Evolutionary conservation across 2,329 filamentous ascomycete species (phyloP), one percentile per base, ranked within the genome.

Genomic region (Dothistroma septosporum): DNA sequence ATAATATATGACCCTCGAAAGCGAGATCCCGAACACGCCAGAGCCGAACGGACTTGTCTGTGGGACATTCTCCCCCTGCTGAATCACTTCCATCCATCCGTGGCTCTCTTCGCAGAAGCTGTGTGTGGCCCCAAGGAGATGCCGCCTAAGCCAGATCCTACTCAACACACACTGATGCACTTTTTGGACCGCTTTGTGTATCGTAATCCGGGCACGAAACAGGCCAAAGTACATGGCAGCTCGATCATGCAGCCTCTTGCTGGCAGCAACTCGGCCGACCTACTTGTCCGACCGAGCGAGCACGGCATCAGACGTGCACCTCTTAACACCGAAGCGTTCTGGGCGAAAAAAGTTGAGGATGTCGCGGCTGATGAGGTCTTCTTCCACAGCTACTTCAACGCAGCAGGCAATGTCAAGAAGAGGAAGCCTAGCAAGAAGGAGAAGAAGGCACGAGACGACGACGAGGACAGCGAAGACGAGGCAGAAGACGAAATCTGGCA

Each of bases 131-230:
- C 86, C 61, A 83, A 87, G 66, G 83, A 86, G 55, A 87, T 91
- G 75, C 87, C 90, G 62, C 86, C 90, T 64, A 97, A 97, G 76
- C 92, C 94, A 0, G 94, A 99, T 69, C 82, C 97, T 55, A 88
- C 90, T 16, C 87, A 91, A 60, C 93, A 97, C 75, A 94, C 91
- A 1, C 83, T 99, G 53, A 94, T 94, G 71, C 89, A 95, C 75
- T 99, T 99, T 82, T 82, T 99, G 60, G 94, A 99, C 77, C 92
- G 95, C 69, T 99, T 99, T 75, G 91, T 96, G n/a, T 99, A 97
- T 82, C 88, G 91, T 68, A 96, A 94, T 69, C 87, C 93, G 63
- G 96, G 96, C 80, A 80, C 86, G 4, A 83, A 80, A 65, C 67
- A 73, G 5, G 74, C 76, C 21, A 81, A 85, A 33, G 81, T 85